Evolutionary conservation across 345 rosid genomes (phyloP).

Genomic region (Luvunga scandens): DNA sequence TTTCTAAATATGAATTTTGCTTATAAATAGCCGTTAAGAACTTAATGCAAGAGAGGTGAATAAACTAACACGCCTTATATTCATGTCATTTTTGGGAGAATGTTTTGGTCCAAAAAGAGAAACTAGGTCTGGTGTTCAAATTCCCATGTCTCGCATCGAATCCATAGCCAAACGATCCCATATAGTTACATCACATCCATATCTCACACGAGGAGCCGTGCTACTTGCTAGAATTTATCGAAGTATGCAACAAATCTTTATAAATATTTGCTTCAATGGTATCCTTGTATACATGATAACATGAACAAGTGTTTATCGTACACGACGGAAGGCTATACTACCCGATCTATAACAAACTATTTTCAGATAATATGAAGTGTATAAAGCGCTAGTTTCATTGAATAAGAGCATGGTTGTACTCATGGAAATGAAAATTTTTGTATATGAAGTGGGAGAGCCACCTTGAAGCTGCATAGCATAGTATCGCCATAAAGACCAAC

Average conservation of each 20-base stretch:
- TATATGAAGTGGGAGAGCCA: slow-evolving; percentile 66
- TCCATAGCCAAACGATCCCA: not conserved
- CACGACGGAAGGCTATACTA: not conserved
- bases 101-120: not conserved
- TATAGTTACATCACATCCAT: not conserved
- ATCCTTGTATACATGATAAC: not conserved
- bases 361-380: not conserved
- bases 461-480: slow-evolving; percentile 64
- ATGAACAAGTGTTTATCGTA: not conserved
- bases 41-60: not conserved
- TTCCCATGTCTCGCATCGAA: not conserved
- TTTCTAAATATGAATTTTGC: no score
- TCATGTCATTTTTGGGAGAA: not conserved
- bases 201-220: no score
- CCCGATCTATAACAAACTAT: not conserved
- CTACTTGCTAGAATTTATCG: no score
- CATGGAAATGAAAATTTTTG: slow-evolving; percentile 71
- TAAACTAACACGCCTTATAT: not conserved
- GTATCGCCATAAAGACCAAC: slow-evolving; percentile 40
- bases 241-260: not conserved
- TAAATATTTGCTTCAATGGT: not conserved
- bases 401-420: slow-evolving; percentile 62
- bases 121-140: no score
- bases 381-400: not conserved
- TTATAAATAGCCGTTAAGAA: no score